Base-by-base conservation (phyloP, 1,284 basidiomycete species). In the Tilletia setariae region DNA sequence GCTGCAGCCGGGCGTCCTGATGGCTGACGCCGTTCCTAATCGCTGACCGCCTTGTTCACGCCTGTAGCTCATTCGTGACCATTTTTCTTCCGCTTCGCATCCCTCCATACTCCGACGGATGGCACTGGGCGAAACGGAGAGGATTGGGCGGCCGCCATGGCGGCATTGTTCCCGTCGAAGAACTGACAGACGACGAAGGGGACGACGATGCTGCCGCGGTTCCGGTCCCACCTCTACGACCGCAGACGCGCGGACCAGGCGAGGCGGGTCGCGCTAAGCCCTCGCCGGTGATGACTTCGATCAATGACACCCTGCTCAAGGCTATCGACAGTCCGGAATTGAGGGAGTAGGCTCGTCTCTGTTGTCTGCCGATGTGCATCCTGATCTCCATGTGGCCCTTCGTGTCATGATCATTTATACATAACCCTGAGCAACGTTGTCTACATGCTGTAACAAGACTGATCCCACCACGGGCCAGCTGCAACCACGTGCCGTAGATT, bases 61-160 rank as follows among this genome's bases (percentile, higher is more conserved):
- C 16, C 43, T 67, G 13, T 71, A 93, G 91, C 79, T 87, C 91
- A 0, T 83, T 87, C 61, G 88, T 88, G 66, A 92, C 92, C 0
- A 86, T 98, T 3, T 78, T 97, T 11, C 77, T 98, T 23, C 95
- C 96, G 0, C 82, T 93, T 3, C 88, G 90, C 6, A 86, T 91
- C 30, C 87, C 88, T 63, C 93, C 94, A 0, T 90, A 91, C 69
- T 91, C 91, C 0, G 90, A 97, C 79, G 96, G 96, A 0, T 88
- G 89, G 78, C 86, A 88, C 0, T 98, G 90, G 90, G 88, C 89
- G 6, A 88, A 92, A 51, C 84, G 86, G 46, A 83, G 86, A 11
- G 91, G 92, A 15, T 74, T 85, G 70, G 74, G 79, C 23, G 79
- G 84, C 16, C 70, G 70, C 28, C 81, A 83, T 49, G 83, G 81